Conservation (phyloP, 2,329 filamentous ascomycete species). For the Trichothecium sympodiale region DNA sequence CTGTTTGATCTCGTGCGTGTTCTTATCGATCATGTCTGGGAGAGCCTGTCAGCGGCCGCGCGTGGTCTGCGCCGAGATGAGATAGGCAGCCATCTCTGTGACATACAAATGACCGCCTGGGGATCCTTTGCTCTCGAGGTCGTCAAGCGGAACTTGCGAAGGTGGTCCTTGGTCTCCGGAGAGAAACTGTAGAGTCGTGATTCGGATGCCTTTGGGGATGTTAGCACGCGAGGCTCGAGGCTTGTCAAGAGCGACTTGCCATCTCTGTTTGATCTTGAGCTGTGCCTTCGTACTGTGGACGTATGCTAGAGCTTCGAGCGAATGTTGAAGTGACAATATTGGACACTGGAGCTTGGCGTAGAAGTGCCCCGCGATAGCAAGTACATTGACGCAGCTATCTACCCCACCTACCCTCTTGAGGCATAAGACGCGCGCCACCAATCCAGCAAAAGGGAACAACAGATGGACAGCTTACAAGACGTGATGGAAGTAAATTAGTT, state of each 20-base stretch:
- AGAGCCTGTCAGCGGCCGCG: constrained; percentile 1
- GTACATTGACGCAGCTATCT: no score
- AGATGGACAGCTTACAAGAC: no score
- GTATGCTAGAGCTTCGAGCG: no score
- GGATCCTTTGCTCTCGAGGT: constrained; percentile 80
- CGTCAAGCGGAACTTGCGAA: constrained; percentile 87
- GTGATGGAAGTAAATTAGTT: no score
- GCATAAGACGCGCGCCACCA: no score
- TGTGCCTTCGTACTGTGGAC: no score
- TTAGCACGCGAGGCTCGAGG: constrained; percentile 5
- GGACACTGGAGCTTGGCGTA: not conserved
- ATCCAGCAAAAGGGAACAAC: no score
- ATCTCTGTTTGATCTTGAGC: not conserved
- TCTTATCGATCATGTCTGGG: constrained; percentile 80
- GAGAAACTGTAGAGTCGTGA: constrained; percentile 88
- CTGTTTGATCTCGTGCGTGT: constrained; percentile 79
- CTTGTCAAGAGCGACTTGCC: not conserved
- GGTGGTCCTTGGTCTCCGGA: constrained; percentile 73
- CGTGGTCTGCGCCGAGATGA: not conserved
- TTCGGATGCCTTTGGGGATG: constrained; percentile 48
- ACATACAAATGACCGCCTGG: constrained; percentile 90
- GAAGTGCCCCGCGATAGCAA: constrained; percentile 4
- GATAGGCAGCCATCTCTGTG: not conserved
- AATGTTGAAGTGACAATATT: no score
- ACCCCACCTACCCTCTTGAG: no score